A percentile compares a stretch with the other conserved stretches of the same genome.
Conservation (phyloP, 371 early-diverging fungal species). For the Chytridiales sp. region DNA sequence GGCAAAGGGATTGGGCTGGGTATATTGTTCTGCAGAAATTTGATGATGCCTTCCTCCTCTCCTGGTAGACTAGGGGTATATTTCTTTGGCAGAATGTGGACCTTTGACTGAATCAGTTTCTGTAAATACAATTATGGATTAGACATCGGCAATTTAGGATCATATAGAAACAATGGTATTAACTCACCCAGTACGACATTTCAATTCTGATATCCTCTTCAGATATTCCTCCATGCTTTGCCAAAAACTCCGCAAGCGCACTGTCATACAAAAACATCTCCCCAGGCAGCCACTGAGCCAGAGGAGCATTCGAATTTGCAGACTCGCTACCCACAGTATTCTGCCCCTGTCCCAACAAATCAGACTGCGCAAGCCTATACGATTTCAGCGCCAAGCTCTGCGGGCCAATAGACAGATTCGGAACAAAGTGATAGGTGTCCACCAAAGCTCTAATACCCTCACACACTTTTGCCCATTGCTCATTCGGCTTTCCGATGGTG, state of each 20-base stretch:
- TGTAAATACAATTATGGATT: background rate
- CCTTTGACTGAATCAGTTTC: slow-evolving; percentile 4
- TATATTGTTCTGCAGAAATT: slow-evolving; percentile 2
- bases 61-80: slow-evolving; percentile 1
- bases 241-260: slow-evolving; percentile 4
- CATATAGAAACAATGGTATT: background rate
- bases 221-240: background rate
- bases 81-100: slow-evolving; percentile 1
- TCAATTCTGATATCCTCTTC: background rate
- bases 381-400: background rate
- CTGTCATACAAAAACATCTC: slow-evolving; percentile 13
- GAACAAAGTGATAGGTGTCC: background rate
- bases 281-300: slow-evolving; percentile 7
- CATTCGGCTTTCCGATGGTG: slow-evolving; percentile 5
- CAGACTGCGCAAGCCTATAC: slow-evolving; percentile 2
- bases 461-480: slow-evolving; percentile 3
- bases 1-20: background rate
- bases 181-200: slow-evolving; percentile 6
- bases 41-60: background rate
- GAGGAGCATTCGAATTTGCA: no score
- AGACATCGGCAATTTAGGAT: no score
- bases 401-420: background rate
- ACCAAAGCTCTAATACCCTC: slow-evolving; percentile 5
- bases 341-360: background rate
- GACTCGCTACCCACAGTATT: no score